A percentile compares a stretch with the other conserved stretches of the same genome.
phyloP scores from a whole-genome alignment of 352 stramenopile species.

The Pythium guiyangense region DNA sequence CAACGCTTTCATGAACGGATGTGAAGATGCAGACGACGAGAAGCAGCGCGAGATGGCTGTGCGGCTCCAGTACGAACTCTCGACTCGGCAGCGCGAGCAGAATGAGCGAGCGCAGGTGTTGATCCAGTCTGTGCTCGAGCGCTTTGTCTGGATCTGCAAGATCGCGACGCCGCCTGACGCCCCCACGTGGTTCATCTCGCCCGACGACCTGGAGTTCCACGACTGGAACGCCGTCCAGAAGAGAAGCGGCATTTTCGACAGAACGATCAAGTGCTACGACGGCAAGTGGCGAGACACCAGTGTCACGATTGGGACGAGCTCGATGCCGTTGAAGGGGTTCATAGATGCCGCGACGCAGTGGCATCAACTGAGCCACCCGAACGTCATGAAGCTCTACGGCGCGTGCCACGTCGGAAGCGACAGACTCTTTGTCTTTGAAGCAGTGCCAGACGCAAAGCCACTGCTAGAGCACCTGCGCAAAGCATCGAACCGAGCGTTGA shows the following conservation, averaged over 20 bases:
- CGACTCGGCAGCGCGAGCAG: background rate
- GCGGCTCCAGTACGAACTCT: background rate
- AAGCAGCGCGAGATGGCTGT: background rate
- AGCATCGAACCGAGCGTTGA: background rate
- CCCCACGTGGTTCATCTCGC: background rate
- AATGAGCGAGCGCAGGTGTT: too few species aligned
- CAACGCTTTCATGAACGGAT: too few species aligned
- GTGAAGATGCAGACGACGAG: too few species aligned
- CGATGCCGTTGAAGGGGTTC: background rate
- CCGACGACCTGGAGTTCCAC: too few species aligned
- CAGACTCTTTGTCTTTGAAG: background rate
- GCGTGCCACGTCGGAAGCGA: background rate
- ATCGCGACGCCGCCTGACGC: background rate
- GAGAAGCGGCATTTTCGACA: too few species aligned
- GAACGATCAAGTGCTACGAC: background rate
- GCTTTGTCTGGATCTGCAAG: too few species aligned
- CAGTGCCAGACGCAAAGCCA: background rate
- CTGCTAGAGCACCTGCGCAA: slow-evolving; percentile 1
- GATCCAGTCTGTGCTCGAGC: too few species aligned
- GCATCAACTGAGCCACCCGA: slow-evolving; percentile 1
- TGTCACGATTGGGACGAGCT: background rate
- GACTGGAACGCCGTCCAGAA: background rate
- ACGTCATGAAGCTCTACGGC: slow-evolving; percentile 5
- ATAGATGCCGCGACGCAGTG: background rate
- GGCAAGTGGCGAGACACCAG: background rate